phyloP scores from a whole-genome alignment of 1,139 yeast species.

The Saccharomyces hybrid region DNA sequence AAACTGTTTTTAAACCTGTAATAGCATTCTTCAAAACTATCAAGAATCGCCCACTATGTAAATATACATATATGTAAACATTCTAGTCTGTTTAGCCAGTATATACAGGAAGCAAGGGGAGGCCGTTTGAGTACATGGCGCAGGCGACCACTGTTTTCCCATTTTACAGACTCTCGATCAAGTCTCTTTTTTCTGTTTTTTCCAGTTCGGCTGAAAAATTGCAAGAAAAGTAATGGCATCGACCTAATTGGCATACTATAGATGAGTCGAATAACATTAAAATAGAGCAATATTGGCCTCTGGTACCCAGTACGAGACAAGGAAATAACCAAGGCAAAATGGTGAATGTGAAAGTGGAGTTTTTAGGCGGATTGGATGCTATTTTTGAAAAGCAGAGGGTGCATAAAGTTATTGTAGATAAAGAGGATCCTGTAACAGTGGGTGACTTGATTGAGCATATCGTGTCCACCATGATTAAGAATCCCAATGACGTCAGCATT shows the following conservation, averaged over 20 bases:
- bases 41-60: not conserved
- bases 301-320: not conserved
- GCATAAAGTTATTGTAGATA: constrained; percentile 36
- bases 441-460: constrained; percentile 52
- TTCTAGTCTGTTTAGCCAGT: not conserved
- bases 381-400: constrained; percentile 49
- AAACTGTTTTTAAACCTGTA: not conserved
- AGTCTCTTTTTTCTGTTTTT: not conserved
- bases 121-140: not conserved
- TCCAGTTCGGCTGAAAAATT: not conserved
- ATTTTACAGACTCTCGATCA: too few relatives aligned
- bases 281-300: not conserved
- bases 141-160: too few relatives aligned
- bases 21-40: not conserved
- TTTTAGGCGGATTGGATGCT: constrained; percentile 64
- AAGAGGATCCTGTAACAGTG: constrained; percentile 42
- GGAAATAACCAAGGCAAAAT: constrained; percentile 7
- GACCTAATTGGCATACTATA: not conserved
- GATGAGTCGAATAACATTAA: not conserved
- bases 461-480: constrained; percentile 47
- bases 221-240: not conserved
- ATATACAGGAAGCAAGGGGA: not conserved
- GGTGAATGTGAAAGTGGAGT: constrained; percentile 38
- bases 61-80: not conserved
- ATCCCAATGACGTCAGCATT: constrained; percentile 60